These are phyloP conservation scores for Saccharomycopsis microspora DNA, from an alignment of 805 yeast genomes.

Conservation along the genomic window DNA sequence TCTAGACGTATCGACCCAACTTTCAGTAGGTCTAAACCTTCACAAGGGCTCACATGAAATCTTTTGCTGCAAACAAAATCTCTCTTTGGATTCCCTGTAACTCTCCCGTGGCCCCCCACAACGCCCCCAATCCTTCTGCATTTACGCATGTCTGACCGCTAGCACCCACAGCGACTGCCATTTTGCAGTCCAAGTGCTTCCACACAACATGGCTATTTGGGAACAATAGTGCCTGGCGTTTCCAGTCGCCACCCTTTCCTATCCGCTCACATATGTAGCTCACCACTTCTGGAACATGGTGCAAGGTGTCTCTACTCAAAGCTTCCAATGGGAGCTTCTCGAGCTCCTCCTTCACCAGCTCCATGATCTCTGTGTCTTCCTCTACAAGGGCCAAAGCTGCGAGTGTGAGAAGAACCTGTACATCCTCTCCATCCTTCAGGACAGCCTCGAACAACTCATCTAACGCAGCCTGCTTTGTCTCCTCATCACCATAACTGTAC, in stretches of 20 bases:
- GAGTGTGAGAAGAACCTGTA: conserved; percentile 56
- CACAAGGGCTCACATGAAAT: no score
- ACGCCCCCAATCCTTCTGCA: conserved; percentile 39
- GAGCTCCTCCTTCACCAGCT: conserved; percentile 59
- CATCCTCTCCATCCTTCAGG: conserved; percentile 51
- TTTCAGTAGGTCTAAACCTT: no score
- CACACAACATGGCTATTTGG: conserved; percentile 65
- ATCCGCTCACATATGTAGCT: conserved; percentile 37
- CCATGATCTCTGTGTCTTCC: conserved; percentile 39
- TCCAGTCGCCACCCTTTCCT: conserved; percentile 33
- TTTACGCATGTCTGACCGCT: conserved; percentile 38
- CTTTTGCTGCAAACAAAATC: no score
- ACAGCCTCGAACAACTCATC: conserved; percentile 69
- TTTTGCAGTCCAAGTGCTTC: conserved; percentile 45
- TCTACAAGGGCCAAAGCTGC: conserved; percentile 73
- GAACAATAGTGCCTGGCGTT: conserved; percentile 59
- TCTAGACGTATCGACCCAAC: no score
- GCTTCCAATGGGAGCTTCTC: conserved; percentile 34
- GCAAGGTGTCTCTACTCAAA: conserved; percentile 37
- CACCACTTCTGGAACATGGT: conserved; percentile 48
- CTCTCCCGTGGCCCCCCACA: conserved; percentile 36
- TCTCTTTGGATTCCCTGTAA: conserved; percentile 47
- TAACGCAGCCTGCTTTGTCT: conserved; percentile 69
- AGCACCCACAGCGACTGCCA: conserved; percentile 43
- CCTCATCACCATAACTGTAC: conserved; percentile 61